Evolutionary conservation across 225 moss, liverwort and hornwort genomes (phyloP), one percentile per base, ranked within the genome.

Genomic region (Bryoerythrophyllum caledonicum): DNA sequence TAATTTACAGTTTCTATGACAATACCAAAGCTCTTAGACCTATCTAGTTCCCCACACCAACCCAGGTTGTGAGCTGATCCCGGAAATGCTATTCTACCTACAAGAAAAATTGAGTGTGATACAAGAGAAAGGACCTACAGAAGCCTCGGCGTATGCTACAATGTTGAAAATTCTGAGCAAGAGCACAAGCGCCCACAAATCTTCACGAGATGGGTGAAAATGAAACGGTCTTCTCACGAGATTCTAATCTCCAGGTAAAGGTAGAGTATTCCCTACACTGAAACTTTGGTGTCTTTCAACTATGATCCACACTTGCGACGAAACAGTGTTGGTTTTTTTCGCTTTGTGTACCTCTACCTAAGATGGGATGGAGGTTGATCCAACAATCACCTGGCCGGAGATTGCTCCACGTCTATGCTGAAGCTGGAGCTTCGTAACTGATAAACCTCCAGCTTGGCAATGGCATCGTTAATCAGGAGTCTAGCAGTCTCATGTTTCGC

Each of bases 381-480:
- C 48, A 63, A 17, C 41, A 8, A 32, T 81, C 64, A 82, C 30
- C 30, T 30, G 23, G 64, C 8, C 14, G 56, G 54, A 7, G 68
- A 30, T 48, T 73, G 60, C 13, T 2, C 77, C 44, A 84, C 65
- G 60, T 81, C 80, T 60, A 84, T 70, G 72, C 49, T 75, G 78
- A 86, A 87, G 66, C 87, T 84, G 72, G 78, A 84, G 79, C 74
- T 84, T 4, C 87, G 82, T 4, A 87, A 23, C 54, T 87, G 84
- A 10, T 84, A 87, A 21, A 87, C 82, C 74, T 87, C 87, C 35
- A 87, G 43, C 77, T 87, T 87, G 44, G 87, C 84, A 6, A 87
- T 84, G 68, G 87, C 81, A 20, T 84, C 84, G 25, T 66, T 77
- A 17, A 87, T 78, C n/a, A 88, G 55, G 1, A 77, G 88, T 23